These are phyloP conservation scores for Pyrenochaeta sp. DNA, from an alignment of 2,329 filamentous ascomycete species.

Conservation along the genomic window DNA sequence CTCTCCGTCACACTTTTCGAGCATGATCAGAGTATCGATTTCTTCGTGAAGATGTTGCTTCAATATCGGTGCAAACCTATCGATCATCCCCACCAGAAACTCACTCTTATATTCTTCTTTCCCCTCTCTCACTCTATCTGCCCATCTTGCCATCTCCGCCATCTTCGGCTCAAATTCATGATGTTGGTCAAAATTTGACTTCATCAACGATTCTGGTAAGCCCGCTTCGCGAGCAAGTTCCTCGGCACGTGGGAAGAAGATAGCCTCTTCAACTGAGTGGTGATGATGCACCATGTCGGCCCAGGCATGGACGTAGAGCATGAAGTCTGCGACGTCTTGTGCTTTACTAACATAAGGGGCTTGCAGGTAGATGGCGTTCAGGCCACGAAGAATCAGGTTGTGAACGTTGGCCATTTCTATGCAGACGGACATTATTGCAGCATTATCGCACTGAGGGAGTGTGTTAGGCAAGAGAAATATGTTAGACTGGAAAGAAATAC, in stretches of 20 bases:
- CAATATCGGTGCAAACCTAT: slow-evolving; percentile 23
- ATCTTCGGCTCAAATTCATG: slow-evolving; percentile 42
- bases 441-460: neutral
- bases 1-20: slow-evolving; percentile 22
- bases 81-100: slow-evolving; percentile 18
- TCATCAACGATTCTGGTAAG: slow-evolving; percentile 32
- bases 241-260: slow-evolving; percentile 49
- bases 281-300: slow-evolving; percentile 48
- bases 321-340: slow-evolving; percentile 35
- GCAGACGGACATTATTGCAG: slow-evolving; percentile 10
- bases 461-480: neutral
- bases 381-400: slow-evolving; percentile 47
- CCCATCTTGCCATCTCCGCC: slow-evolving; percentile 35
- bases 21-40: slow-evolving; percentile 22
- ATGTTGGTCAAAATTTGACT: slow-evolving; percentile 46
- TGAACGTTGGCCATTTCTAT: slow-evolving; percentile 48
- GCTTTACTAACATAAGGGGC: slow-evolving; percentile 25
- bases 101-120: slow-evolving; percentile 13
- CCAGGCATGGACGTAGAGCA: slow-evolving; percentile 44
- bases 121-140: slow-evolving; percentile 1
- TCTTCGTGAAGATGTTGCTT: slow-evolving; percentile 31
- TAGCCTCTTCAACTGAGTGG: slow-evolving; percentile 44
- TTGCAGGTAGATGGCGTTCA: slow-evolving; percentile 50
- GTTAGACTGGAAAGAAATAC: neutral
- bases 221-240: slow-evolving; percentile 36